Base-by-base conservation (phyloP, 176 grass and related monocot species). In the Cenchrus americanus region DNA sequence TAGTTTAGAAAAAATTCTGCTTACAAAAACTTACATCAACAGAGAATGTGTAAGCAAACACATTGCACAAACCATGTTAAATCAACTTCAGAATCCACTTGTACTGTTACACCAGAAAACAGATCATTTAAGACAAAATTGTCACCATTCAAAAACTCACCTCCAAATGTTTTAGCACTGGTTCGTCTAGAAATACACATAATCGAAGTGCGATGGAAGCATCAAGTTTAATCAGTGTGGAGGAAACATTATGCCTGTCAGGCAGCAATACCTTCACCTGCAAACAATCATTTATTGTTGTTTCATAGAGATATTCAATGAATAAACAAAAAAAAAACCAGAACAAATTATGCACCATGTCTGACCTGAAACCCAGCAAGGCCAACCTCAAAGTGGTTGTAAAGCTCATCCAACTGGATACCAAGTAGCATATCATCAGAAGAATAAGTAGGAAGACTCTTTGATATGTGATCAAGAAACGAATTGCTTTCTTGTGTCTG, bases 161-260 rank as follows among this genome's bases (percentile, higher is more conserved):
- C 96, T 98, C 91, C 24, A 95, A 84, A 44, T 93, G 85, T 88
- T 93, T 93, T 82, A 98, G 72, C 82, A 83, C 37, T 66, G 92
- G 87, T 90, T 98, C 96, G 77, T 95, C 92, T 55, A 88, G 84
- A 40, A 98, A 86, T 70, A 89, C 62, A 86, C 96, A 98, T n/a
- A 85, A 32, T 61, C 82, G 60, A 77, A 91, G 72, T 62, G 88
- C 40, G 84, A 90, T 21, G 34, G 87, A 95, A 72, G 84, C 75
- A 85, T 91, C 86, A 77, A 91, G 80, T 79, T 93, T 88, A 60
- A 90, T 69, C 37, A 98, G 59, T 52, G 90, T 90, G 42, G 85
- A 83, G 47, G 89, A 62, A 74, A 82, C 50, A 76, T 82, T 90
- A 83, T 91, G 74, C 30, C 42, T 49, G 21, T 85, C 62, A 46